Conservation (phyloP, 148 eudicot genomes). For the Dysphania ambrosioides region DNA sequence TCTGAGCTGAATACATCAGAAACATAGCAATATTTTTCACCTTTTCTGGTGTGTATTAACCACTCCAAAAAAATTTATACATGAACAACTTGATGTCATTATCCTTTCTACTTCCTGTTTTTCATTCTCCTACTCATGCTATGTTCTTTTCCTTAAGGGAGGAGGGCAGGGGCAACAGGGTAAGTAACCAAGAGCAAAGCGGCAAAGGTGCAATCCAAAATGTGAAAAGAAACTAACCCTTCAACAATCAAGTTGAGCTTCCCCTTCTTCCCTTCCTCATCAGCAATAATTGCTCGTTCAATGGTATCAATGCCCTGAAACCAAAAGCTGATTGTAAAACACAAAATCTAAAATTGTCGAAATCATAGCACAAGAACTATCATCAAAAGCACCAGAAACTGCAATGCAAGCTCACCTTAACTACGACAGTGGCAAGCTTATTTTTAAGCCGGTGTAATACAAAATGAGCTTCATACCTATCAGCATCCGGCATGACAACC, state of each 20-base stretch:
- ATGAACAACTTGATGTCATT: neutral
- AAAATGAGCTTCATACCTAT: conserved; percentile 55
- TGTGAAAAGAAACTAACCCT: conserved; percentile 55
- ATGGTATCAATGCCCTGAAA: conserved; percentile 74
- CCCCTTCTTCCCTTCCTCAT: conserved; percentile 40
- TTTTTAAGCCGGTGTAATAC: conserved; percentile 52
- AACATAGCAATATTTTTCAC: neutral
- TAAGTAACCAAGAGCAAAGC: neutral
- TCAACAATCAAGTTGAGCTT: conserved; percentile 65
- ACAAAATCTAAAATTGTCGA: neutral
- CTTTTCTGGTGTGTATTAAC: neutral
- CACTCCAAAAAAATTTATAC: neutral
- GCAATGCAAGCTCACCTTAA: conserved; percentile 51
- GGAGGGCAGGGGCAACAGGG: neutral
- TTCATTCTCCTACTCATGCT: neutral
- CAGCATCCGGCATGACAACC: conserved; percentile 42
- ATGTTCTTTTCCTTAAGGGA: neutral
- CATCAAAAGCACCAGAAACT: neutral
- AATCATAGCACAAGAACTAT: neutral
- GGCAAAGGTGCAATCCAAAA: neutral
- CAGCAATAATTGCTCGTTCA: conserved; percentile 69
- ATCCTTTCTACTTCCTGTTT: neutral
- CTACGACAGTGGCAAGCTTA: conserved; percentile 63
- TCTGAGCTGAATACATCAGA: neutral
- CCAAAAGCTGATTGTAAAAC: conserved; percentile 5